Percentiles rank a stretch among this genome's conserved stretches.
Evolutionary conservation across 176 grass and related monocot genomes (phyloP).

Genomic region (Carex kokanica): DNA sequence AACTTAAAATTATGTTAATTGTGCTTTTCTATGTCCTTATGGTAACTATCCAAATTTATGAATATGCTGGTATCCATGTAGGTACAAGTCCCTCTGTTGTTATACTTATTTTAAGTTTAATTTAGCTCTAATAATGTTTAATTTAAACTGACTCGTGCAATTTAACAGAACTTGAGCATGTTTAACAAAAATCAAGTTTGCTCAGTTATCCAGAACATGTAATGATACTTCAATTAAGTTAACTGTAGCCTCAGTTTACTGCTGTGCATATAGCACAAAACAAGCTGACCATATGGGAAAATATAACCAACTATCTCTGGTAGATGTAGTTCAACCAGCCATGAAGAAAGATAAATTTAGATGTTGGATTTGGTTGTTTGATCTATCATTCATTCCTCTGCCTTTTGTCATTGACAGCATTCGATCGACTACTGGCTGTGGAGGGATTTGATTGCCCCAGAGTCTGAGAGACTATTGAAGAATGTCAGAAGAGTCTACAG

Average conservation of each 20-base stretch:
- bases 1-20: slow-evolving; percentile 3
- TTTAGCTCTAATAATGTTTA: background rate
- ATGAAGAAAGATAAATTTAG: background rate
- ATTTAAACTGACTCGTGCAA: background rate
- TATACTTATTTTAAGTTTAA: background rate
- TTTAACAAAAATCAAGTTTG: background rate
- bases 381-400: background rate
- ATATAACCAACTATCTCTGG: background rate
- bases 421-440: slow-evolving; percentile 98
- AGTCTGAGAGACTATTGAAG: slow-evolving; percentile 71
- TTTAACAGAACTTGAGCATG: background rate
- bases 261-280: background rate
- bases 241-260: background rate
- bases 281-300: background rate
- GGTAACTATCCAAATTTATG: background rate
- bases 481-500: slow-evolving; percentile 60
- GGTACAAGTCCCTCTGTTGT: background rate
- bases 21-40: background rate
- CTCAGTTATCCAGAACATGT: background rate
- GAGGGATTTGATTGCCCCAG: slow-evolving; percentile 87
- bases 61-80: background rate
- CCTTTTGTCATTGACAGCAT: slow-evolving; percentile 50
- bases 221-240: background rate
- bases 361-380: slow-evolving; percentile 15
- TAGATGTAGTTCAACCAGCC: background rate